Evolutionary conservation across 768 basidiomycete genomes (phyloP), one percentile per base, ranked within the genome.

Genomic region (Gloeopeniophorella convolvens): DNA sequence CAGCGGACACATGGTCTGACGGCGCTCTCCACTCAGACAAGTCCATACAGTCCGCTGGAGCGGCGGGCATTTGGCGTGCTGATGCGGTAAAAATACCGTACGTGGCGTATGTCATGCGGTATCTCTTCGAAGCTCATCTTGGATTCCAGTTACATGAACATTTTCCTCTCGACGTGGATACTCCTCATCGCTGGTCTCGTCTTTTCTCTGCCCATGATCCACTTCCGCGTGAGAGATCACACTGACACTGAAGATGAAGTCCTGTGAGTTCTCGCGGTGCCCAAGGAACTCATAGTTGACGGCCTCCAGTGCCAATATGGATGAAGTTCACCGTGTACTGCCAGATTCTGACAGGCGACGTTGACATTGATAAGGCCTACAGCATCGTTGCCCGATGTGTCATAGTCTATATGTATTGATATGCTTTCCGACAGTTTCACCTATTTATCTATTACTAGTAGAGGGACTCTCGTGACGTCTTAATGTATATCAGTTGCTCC

Each of bases 161-260:
- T 88, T 28, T 85, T 88, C 60, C 60, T 82, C 51, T 83, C 83
- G 16, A 85, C 85, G 0, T 88, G 85, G 85, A 71, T 70, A n/a
- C 70, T 88, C 24, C 77, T 85, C 37, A 76, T 76, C 30, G 77
- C 72, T 0, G 84, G 85, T 4, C 71, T 87, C 15, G 28, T 80
- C 39, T 83, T 76, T 54, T 78, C 82, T n/a, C 65, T 85, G 28
- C 85, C 83, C 7, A 86, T 87, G 85, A 78, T 88, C 28, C 70
- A 84, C 59, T 67, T 78, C 45, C 82, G 85, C 30, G 81, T 87
- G 58, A 81, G 74, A 62, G 73, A 87, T 40, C 75, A 71, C 59
- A 75, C 75, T 1, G 77, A 79, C 9, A 34, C 70, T 9, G 72
- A 71, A 21, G 80, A 83, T 36, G 78, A 78, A 57, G 63, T 67